Conservation (phyloP, 352 stramenopile species). For the Phytophthora pseudosyringae region DNA sequence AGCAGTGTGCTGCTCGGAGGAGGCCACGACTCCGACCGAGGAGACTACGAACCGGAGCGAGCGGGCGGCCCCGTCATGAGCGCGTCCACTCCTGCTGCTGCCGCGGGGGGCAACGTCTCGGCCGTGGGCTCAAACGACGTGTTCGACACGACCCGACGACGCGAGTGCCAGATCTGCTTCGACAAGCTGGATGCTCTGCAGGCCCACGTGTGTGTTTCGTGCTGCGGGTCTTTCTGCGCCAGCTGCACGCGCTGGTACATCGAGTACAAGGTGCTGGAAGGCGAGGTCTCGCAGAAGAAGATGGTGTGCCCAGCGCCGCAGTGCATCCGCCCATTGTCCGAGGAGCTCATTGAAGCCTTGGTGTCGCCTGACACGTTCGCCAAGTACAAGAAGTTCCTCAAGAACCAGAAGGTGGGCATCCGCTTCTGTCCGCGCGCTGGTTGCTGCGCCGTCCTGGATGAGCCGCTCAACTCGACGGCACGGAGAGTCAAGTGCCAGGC, state of each 20-base stretch:
- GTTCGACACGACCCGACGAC: constrained; percentile 35
- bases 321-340: constrained; percentile 52
- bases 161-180: constrained; percentile 82
- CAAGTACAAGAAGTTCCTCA: constrained; percentile 74
- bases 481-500: constrained; percentile 52
- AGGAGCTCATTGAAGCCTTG: constrained; percentile 61
- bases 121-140: constrained; percentile 13
- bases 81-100: constrained; percentile 19
- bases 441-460: constrained; percentile 64
- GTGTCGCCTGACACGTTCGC: constrained; percentile 52
- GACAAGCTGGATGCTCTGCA: constrained; percentile 59
- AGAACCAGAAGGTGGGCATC: constrained; percentile 68
- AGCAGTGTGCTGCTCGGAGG: constrained; percentile 32
- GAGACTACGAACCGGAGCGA: constrained; percentile 21
- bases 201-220: constrained; percentile 53
- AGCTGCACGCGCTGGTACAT: constrained; percentile 79
- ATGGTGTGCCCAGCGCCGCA: constrained; percentile 74
- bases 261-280: constrained; percentile 78
- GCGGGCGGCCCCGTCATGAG: constrained; percentile 20
- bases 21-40: constrained; percentile 9
- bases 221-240: constrained; percentile 55
- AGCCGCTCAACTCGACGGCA: constrained; percentile 54
- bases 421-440: constrained; percentile 76
- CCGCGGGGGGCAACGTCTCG: constrained; percentile 6
- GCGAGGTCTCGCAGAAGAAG: constrained; percentile 76